Evolutionary conservation across 345 rosid species (phyloP), one percentile per base, ranked within the genome.

Genomic region (Corymbia maculata): DNA sequence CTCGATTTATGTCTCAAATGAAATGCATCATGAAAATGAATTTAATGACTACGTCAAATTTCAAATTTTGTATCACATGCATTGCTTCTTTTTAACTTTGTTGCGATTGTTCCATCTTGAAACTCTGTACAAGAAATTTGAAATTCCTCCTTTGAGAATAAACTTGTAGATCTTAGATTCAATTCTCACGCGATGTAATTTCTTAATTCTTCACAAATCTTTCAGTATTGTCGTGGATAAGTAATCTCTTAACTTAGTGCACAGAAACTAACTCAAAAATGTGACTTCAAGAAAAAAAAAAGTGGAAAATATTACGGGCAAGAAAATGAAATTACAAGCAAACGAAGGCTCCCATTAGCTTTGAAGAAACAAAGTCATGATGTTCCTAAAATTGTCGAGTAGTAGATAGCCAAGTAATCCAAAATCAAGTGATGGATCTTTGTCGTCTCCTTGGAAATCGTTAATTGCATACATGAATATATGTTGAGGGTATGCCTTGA

Each of bases 61-160:
- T 75, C 7, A 1, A 12, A 75, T 42, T 19, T 0, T 0, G 1
- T 75, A 9, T 75, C 7, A 1, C 14, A 3, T 9, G 28, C 49
- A 5, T 32, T 19, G 45, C 80, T 16, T 70, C 45, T 32, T 70
- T 70, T 45, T 70, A 32, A 70, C 6, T 32, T 32, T 16, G 80
- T 68, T 13, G 3, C 42, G 4, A 36, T 36, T 9, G 2, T 16
- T 68, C 6, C 15, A 32, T 16, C 45, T 68, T 6, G 2, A 68
- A 42, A 36, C 3, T 2, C 0, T 55, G 22, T 68, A 8, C 12
- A 1, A 19, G 19, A 32, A 68, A n/a, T 68, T 68, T 68, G 45
- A 68, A 16, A 16, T 32, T 68, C 8, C 7, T 0, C 42, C 24
- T 12, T 32, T 6, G 3, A 68, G 13, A 32, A 68, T 2, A 32